Evolutionary conservation across 805 yeast genomes (phyloP), one percentile per base, ranked within the genome.

Genomic region (Danielia oregonensis): DNA sequence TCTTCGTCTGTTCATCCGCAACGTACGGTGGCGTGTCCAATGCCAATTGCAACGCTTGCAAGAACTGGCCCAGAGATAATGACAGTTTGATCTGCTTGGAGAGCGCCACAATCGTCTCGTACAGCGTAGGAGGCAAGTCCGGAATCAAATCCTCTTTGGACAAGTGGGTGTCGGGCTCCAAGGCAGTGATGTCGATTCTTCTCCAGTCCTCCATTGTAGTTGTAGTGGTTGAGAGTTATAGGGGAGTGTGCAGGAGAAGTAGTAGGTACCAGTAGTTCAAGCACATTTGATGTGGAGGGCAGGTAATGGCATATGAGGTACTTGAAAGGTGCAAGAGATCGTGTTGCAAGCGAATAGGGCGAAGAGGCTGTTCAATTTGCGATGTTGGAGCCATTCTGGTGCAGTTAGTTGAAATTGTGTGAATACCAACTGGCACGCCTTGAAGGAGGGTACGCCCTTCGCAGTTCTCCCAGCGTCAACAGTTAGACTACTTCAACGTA

Each of bases 161-260:
- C 43, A 85, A 60, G 50, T 77, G 79, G 48, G 74, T 75, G 30
- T 89, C 96, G 3, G 95, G 85, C 54, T 89, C 96, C 46, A 79
- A 79, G 12, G 87, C 85, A 61, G 93, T 97, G 35, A 93, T 80
- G 59, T 93, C 96, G 49, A 91, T 86, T 73, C 93, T 79, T 75
- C 98, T 83, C 95, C 95, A 85, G 55, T 82, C 88, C 41, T 76
- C 80, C 78, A 78, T 76, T 22, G 26, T 44, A 12, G 26, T 18
- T 11, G 31, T 13, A 17, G 18, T 6, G 28, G 10, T 26, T 16
- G 30, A 27, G 23, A 19, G 21, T 27, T 17, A 11, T 26, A 18
- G 11, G 28, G 28, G 28, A 15, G 28, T n/a, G 28, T 3, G 25
- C 17, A 18, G 15, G 28, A 17, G 18, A 14, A n/a, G 28, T 12